Evolutionary conservation across 1,139 yeast species (phyloP).

Genomic region (Hyphopichia buzzinii): DNA sequence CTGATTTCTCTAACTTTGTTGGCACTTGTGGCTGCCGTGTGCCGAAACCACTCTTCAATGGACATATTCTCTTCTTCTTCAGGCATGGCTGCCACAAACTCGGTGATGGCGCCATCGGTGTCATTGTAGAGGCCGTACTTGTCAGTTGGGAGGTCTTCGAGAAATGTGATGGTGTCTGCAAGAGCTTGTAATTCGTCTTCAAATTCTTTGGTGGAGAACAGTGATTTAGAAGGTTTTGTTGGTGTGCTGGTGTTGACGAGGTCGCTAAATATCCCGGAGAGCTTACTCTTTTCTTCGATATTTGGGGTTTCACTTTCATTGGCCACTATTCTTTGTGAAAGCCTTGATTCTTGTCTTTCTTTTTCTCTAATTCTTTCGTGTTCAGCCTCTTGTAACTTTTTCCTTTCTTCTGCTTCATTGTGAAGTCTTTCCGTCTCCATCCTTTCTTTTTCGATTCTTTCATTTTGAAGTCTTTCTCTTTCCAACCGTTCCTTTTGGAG

Average conservation of each 20-base stretch:
- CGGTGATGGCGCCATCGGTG: slow-evolving; percentile 59
- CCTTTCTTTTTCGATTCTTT: neutral
- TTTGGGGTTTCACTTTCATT: neutral
- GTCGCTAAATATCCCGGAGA: slow-evolving; percentile 11
- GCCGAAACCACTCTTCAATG: slow-evolving; percentile 64
- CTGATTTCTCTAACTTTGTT: slow-evolving; percentile 43
- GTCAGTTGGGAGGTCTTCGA: slow-evolving; percentile 22
- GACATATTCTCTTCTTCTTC: slow-evolving; percentile 67
- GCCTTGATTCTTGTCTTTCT: neutral
- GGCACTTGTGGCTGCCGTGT: slow-evolving; percentile 45
- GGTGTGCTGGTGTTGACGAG: slow-evolving; percentile 21
- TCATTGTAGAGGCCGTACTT: slow-evolving; percentile 49
- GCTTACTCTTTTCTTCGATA: neutral
- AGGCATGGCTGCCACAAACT: slow-evolving; percentile 68
- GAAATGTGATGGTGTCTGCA: slow-evolving; percentile 36
- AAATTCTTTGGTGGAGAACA: slow-evolving; percentile 5
- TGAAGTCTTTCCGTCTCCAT: neutral
- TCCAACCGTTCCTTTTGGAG: neutral
- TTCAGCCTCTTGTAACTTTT: neutral
- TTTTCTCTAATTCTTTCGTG: neutral
- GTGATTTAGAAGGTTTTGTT: slow-evolving; percentile 7
- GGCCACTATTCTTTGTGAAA: slow-evolving; percentile 1
- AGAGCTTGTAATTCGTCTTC: slow-evolving; percentile 33
- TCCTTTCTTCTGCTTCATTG: neutral
- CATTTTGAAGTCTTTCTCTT: neutral